Evolutionary conservation across 257 asterid genomes (phyloP), one percentile per base, ranked within the genome.

Genomic region (Solanum chaucha): DNA sequence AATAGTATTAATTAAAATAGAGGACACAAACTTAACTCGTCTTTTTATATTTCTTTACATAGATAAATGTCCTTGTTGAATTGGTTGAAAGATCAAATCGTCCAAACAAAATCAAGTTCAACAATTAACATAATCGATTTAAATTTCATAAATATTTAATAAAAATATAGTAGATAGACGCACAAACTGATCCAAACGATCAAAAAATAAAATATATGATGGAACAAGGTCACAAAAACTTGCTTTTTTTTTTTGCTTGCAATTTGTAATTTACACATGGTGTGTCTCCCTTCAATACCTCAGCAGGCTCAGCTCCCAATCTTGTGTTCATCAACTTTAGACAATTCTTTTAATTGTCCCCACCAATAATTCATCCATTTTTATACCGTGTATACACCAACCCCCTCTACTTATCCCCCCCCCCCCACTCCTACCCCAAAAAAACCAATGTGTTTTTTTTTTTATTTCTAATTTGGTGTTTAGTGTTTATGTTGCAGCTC

Each of bases 401-500:
- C 40, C 41, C 64, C 64, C 11, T 22, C 34, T 40, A 40, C 17
- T 46, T 46, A 13, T 1, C 3, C 58, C 58, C 7, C 20, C 2
- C 3, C 10, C n/a, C 55, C 61, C 35, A 34, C 59, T 3, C 59
- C 59, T 4, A 46, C 55, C 19, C 19, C 2, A 2, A 51, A 46
- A 13, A 46, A 46, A 46, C 1, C 15, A 5, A 14, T 48, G 20
- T 46, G 3, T 46, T 46, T 46, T 46, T 0, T 46, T 12, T 46
- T 48, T 48, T 1, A 5, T 48, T 48, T 48, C 20, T 15, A 0
- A 14, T 48, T 48, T 48, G 8, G 1, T 48, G 59, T 48, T 14
- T 0, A 5, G 0, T 1, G 0, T 51, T 51, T 15, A 51, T 46
- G 2, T 46, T 46, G 2, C 0, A 46, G 2, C 0, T 0, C 17